A percentile compares a stretch with the other conserved stretches of the same genome.
Conservation (phyloP, 352 stramenopile genomes). For the Pythium folliculosum region DNA sequence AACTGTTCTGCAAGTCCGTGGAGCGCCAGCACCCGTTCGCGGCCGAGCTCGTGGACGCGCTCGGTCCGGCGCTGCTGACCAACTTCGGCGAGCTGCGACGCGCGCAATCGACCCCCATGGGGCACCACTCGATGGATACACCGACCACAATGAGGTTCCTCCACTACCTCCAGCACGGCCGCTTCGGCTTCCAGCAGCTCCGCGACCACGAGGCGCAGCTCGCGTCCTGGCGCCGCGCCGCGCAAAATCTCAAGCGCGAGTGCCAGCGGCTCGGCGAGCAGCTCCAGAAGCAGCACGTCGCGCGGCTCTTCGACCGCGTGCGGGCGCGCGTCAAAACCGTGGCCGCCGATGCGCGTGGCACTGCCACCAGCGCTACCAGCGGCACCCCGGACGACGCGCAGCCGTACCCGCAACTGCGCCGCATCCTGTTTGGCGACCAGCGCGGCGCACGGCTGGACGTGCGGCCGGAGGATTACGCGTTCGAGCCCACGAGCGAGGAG, state of each 20-base stretch:
- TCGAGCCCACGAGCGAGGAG: conserved; percentile 45
- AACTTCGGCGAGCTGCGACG: conserved; percentile 18
- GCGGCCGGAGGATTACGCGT: conserved; percentile 41
- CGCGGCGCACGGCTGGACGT: conserved; percentile 29
- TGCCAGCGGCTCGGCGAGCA: conserved; percentile 39
- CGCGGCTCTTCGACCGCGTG: conserved; percentile 30
- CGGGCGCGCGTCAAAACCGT: conserved; percentile 19
- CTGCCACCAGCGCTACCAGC: neutral
- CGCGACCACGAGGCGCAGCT: conserved; percentile 23
- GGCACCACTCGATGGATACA: neutral
- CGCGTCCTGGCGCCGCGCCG: conserved; percentile 9
- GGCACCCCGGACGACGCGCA: neutral
- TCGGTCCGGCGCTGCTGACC: conserved; percentile 16
- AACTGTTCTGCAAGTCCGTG: conserved; percentile 46
- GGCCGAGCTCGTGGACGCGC: conserved; percentile 2
- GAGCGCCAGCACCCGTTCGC: conserved; percentile 57
- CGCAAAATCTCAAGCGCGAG: conserved; percentile 36
- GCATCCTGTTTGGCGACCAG: conserved; percentile 29
- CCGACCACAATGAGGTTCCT: conserved; percentile 31
- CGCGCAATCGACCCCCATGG: neutral
- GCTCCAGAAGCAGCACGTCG: conserved; percentile 40
- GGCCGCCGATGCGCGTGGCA: neutral
- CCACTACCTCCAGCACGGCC: conserved; percentile 49
- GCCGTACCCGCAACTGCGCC: conserved; percentile 33
- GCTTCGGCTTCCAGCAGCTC: conserved; percentile 27